These are phyloP conservation scores for Malus sieversii DNA, from an alignment of 306 rosid species.

Conservation along the genomic window DNA sequence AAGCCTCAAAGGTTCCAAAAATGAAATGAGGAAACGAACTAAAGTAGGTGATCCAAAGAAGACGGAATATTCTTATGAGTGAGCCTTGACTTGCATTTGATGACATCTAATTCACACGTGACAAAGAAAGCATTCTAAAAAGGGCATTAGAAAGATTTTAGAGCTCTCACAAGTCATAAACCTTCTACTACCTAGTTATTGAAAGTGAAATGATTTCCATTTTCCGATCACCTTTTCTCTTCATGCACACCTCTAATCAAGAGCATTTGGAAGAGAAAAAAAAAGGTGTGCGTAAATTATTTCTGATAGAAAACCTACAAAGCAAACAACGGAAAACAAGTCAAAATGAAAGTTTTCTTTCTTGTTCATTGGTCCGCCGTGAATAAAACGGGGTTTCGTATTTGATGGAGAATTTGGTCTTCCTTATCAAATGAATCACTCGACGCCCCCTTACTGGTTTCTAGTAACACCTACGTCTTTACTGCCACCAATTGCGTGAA, in stretches of 20 bases:
- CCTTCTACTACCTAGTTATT: background rate
- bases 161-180: too few relatives aligned
- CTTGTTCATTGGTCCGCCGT: background rate
- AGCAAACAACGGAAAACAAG: background rate
- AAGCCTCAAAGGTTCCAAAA: too few relatives aligned
- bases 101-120: too few relatives aligned
- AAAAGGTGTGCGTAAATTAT: too few relatives aligned
- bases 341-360: background rate
- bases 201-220: background rate
- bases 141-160: too few relatives aligned
- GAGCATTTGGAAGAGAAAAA: too few relatives aligned
- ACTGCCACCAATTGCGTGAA: slow-evolving; percentile 65
- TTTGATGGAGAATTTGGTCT: slow-evolving; percentile 27
- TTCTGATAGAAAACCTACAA: too few relatives aligned
- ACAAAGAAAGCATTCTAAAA: too few relatives aligned
- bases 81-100: too few relatives aligned
- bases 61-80: background rate
- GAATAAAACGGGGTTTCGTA: background rate
- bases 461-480: slow-evolving; percentile 37
- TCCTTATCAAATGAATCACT: slow-evolving; percentile 27
- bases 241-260: too few relatives aligned
- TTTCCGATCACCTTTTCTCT: too few relatives aligned
- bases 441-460: slow-evolving; percentile 53
- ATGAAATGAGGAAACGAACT: too few relatives aligned
- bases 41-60: background rate